phyloP scores from a whole-genome alignment of 2,329 filamentous ascomycete species.

The Cryphonectria radicalis region DNA sequence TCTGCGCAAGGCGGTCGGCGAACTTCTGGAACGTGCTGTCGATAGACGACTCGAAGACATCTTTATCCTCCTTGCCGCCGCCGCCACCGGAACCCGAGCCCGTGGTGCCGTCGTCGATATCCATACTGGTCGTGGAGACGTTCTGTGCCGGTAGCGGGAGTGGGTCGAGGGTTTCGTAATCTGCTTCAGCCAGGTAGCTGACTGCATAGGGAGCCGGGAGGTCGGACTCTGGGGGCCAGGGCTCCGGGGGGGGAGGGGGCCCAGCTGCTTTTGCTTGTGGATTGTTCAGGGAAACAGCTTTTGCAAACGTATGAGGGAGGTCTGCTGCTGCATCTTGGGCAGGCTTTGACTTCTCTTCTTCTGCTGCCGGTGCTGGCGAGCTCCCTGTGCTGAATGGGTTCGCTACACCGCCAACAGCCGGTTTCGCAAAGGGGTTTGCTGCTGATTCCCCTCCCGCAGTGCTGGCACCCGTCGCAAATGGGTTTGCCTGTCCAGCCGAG shows the following conservation, averaged over 20 bases:
- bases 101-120: slow-evolving; percentile 47
- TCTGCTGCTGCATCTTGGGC: slow-evolving; percentile 34
- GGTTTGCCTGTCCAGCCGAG: slow-evolving; percentile 50
- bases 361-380: slow-evolving; percentile 39
- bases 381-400: slow-evolving; percentile 47
- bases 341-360: slow-evolving; percentile 35
- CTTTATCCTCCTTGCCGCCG: slow-evolving; percentile 64
- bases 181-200: slow-evolving; percentile 83
- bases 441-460: slow-evolving; percentile 47
- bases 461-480: slow-evolving; percentile 52
- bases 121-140: slow-evolving; percentile 51
- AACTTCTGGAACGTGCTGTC: slow-evolving; percentile 81
- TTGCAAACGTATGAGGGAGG: slow-evolving; percentile 69
- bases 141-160: slow-evolving; percentile 52
- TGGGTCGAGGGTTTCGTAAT: slow-evolving; percentile 83
- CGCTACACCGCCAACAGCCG: slow-evolving; percentile 39
- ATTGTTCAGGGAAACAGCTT: slow-evolving; percentile 75
- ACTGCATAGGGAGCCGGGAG: slow-evolving; percentile 75
- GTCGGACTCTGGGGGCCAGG: slow-evolving; percentile 72
- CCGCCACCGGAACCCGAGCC: slow-evolving; percentile 36
- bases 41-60: slow-evolving; percentile 74
- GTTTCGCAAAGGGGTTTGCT: slow-evolving; percentile 65
- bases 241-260: slow-evolving; percentile 56
- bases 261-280: slow-evolving; percentile 44
- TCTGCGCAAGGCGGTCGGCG: slow-evolving; percentile 76